phyloP scores from a whole-genome alignment of 148 eudicot species.

The Polygonum aviculare region DNA sequence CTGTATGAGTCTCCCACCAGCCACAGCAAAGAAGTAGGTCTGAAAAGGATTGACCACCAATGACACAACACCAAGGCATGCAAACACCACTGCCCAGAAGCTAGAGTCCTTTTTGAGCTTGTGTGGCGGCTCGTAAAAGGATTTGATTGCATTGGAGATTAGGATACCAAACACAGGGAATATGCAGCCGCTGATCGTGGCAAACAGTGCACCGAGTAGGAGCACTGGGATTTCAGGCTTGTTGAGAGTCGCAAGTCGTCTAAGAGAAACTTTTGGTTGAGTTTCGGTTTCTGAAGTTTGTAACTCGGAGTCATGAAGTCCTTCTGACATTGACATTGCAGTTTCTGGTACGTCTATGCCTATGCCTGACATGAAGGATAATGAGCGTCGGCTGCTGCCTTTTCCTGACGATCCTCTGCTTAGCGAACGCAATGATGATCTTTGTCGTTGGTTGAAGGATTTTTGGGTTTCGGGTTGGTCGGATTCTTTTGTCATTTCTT shows the following conservation, averaged over 20 bases:
- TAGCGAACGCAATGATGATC: constrained; percentile 38
- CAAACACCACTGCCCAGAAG: constrained; percentile 23
- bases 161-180: constrained; percentile 24
- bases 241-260: constrained; percentile 24
- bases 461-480: constrained; percentile 2
- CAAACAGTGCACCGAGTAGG: constrained; percentile 20
- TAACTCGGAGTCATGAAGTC: background rate
- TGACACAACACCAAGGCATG: constrained; percentile 18
- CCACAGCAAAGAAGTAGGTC: constrained; percentile 24
- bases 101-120: constrained; percentile 21
- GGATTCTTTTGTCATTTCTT: constrained; percentile 38
- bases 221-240: constrained; percentile 29
- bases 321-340: background rate
- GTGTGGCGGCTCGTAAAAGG: constrained; percentile 22
- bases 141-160: constrained; percentile 19
- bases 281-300: background rate
- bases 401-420: constrained; percentile 49
- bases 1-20: constrained; percentile 22
- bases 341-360: constrained; percentile 18
- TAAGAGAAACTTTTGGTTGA: constrained; percentile 14
- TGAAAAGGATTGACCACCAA: constrained; percentile 16
- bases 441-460: constrained; percentile 30
- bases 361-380: constrained; percentile 27
- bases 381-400: constrained; percentile 29
- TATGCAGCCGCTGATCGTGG: constrained; percentile 18